Evolutionary conservation across 1,284 basidiomycete species (phyloP).

Genomic region (Hemileia vastatrix): DNA sequence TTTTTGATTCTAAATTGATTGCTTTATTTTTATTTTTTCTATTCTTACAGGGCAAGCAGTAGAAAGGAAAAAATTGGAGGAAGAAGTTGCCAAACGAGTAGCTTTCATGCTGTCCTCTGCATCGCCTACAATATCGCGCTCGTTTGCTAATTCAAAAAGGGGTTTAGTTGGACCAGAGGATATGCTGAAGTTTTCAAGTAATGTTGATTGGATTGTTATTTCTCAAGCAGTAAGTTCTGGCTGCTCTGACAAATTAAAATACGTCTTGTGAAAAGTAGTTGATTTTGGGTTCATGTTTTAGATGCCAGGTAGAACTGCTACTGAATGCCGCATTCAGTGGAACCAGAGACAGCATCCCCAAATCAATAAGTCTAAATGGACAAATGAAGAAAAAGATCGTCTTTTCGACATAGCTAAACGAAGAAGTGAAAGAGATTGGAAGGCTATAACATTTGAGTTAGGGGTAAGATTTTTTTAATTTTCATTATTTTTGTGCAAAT

Average conservation of each 20-base stretch:
- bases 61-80: conserved; percentile 13
- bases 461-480: conserved; percentile 3
- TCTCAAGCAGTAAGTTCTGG: not conserved
- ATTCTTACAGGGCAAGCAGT: conserved; percentile 7
- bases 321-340: conserved; percentile 30
- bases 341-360: conserved; percentile 27
- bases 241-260: not conserved
- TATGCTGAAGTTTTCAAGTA: not conserved
- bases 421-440: conserved; percentile 21
- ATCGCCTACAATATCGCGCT: not conserved
- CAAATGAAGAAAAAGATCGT: conserved; percentile 16
- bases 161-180: not conserved
- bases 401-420: conserved; percentile 24
- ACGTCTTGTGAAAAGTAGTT: not conserved
- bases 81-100: conserved; percentile 1
- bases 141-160: not conserved
- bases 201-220: not conserved
- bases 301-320: conserved; percentile 25
- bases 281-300: not conserved
- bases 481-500: not conserved
- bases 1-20: not conserved
- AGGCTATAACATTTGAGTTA: conserved; percentile 21
- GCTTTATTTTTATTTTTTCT: not conserved
- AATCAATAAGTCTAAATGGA: conserved; percentile 25
- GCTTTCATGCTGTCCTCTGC: not conserved